Base-by-base conservation (phyloP, 139 green algal genomes). In the Tetraselmis chui region DNA sequence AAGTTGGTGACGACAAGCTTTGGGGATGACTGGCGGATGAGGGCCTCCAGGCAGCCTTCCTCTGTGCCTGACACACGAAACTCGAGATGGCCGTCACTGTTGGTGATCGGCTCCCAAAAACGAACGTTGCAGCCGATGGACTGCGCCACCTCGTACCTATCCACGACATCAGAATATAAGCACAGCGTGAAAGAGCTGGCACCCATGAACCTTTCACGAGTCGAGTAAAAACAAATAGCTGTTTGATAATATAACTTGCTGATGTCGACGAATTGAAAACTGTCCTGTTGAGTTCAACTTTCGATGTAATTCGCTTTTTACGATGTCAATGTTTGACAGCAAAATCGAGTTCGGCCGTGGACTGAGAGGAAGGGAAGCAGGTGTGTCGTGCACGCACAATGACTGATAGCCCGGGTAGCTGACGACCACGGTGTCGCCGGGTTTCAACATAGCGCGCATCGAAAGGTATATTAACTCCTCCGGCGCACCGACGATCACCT, bases 1-100 rank as follows among this genome's bases (percentile, higher is more conserved):
- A 93, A 95, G 89, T 97, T 97, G 32, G 95, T 87, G 0, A 95
- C 87, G 0, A 93, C 88, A 26, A 93, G 32, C 59, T 83, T 84
- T 0, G 85, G 84, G 58, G 32, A 78, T 32, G 78, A 30, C 1
- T 79, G 32, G 5, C 5, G 2, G 1, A 88, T 80, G 22, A 88
- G 74, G 23, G 78, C n/a, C 81, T 85, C 76, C n/a, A 78, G 27
- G 18, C 82, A 1, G 5, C 74, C 58, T 59, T 85, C 26, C 28
- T 91, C 80, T 2, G 79, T 29, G 2, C 74, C 80, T 18, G 18
- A 18, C 30, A 89, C 67, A 59, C 87, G 45, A 74, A 93, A 93
- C 1, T 0, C 0, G 11, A 88, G 76, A 29, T 76, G 1, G 27
- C 77, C 82, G 1, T 27, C 1, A 75, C 28, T 2, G 2, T 32